Base-by-base conservation (phyloP, 208 protist species). In the Crithidia bombi region DNA sequence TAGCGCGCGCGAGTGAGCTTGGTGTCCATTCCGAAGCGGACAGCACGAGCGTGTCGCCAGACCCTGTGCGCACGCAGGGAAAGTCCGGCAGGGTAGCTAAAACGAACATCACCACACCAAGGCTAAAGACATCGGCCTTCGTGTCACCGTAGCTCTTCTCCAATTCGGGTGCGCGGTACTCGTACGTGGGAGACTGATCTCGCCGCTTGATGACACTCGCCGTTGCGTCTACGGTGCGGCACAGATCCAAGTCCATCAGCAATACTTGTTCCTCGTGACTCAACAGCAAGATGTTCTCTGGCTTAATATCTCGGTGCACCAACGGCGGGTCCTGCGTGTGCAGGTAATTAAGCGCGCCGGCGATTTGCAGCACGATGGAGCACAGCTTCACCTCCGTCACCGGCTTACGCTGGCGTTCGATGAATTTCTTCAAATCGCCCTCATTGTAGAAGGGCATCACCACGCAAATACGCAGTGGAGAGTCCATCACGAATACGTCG, bases 291-390 rank as follows among this genome's bases (percentile, higher is more conserved):
- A 97, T 83, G 71, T 97, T 97, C 46, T 95, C 90, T 0, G 89
- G 93, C 66, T 97, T 97, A 35, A 97, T 85, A 67, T 97, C 93
- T 15, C 86, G 77, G 47, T 97, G 93, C 57, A 91, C 82, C 21
- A 97, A 65, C 30, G 92, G 89, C 26, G 92, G 92, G 21, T 69
- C 69, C 49, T 87, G 86, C 25, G 68, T 77, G 71, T 96, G 90
- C 64, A 97, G 75, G 69, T 96, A 96, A 30, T 85, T 61, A 19
- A 97, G 73, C 3, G 89, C 90, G 10, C 62, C 64, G 43, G 83
- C 79, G 55, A 97, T 88, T 55, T 97, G 92, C 35, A 93, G 79
- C 43, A 89, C 82, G 10, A 97, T 74, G 32, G 84, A 93, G 59
- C 85, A 91, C 50, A 94, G 69, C 69, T 82, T 83, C 25, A 89